Conservation (phyloP, 208 protist species). For the Angomonas ambiguus region DNA sequence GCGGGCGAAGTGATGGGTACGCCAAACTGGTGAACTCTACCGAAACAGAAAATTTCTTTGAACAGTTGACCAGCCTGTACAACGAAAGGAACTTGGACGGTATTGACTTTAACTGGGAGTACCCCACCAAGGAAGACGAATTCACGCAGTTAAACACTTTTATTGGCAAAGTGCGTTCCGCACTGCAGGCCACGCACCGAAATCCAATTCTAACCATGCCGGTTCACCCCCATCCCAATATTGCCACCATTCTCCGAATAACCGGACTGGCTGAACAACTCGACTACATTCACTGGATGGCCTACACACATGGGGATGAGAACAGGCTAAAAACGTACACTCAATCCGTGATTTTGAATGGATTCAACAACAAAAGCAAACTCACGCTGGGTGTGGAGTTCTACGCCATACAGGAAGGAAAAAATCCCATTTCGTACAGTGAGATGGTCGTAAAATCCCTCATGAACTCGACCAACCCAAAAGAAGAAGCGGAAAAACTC, state of each 20-base stretch:
- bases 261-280: conserved; percentile 20
- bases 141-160: conserved; percentile 33
- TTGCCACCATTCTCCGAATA: conserved; percentile 20
- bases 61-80: conserved; percentile 29
- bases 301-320: conserved; percentile 17
- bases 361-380: conserved; percentile 12
- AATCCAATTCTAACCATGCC: conserved; percentile 30
- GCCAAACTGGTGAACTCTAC: conserved; percentile 18
- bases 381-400: conserved; percentile 66
- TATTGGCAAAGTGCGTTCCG: conserved; percentile 25
- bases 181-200: conserved; percentile 16
- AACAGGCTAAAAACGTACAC: conserved; percentile 24
- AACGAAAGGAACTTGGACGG: conserved; percentile 41
- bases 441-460: conserved; percentile 36
- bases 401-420: conserved; percentile 35
- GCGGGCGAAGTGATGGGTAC: conserved; percentile 53
- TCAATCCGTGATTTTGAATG: conserved; percentile 26
- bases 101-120: conserved; percentile 82
- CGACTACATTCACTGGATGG: conserved; percentile 70
- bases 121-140: conserved; percentile 37
- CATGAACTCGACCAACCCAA: not conserved
- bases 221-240: conserved; percentile 30
- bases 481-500: conserved; percentile 5
- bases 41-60: conserved; percentile 23
- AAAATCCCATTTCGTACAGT: conserved; percentile 41